Evolutionary conservation across 768 basidiomycete genomes (phyloP).

Genomic region (Amanita subjunquillea): DNA sequence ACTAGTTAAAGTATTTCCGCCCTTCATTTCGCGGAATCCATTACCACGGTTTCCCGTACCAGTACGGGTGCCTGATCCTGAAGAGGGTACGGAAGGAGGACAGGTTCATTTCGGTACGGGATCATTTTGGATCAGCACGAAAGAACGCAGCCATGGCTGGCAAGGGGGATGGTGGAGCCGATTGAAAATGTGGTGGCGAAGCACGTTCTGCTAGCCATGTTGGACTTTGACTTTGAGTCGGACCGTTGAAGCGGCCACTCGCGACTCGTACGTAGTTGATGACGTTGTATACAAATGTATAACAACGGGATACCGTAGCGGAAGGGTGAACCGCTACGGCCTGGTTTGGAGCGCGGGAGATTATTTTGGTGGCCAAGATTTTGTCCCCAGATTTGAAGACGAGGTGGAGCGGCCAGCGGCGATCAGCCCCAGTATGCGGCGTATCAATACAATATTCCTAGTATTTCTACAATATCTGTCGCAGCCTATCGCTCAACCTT

Average conservation of each 20-base stretch:
- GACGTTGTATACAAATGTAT: slow-evolving; percentile 4
- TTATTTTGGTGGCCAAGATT: not conserved
- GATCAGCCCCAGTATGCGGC: too few relatives aligned
- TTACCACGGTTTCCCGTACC: slow-evolving; percentile 59
- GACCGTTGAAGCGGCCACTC: not conserved
- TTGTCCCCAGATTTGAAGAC: too few relatives aligned
- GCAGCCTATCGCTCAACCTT: not conserved
- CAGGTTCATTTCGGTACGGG: slow-evolving; percentile 75
- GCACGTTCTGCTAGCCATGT: slow-evolving; percentile 53
- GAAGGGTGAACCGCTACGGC: not conserved
- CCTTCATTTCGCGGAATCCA: slow-evolving; percentile 60
- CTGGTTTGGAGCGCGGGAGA: not conserved
- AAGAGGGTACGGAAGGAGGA: slow-evolving; percentile 53
- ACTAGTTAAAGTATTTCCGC: slow-evolving; percentile 66
- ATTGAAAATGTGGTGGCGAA: slow-evolving; percentile 72
- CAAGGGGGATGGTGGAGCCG: slow-evolving; percentile 73
- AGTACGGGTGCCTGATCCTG: slow-evolving; percentile 44
- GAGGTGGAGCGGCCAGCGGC: too few relatives aligned
- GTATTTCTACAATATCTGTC: too few relatives aligned
- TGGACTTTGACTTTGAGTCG: not conserved
- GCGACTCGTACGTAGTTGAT: not conserved
- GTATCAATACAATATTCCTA: too few relatives aligned
- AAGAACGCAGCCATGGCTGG: slow-evolving; percentile 53
- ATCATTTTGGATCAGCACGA: slow-evolving; percentile 65
- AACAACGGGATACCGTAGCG: not conserved